These are phyloP conservation scores for Collybia nuda DNA, from an alignment of 768 basidiomycete genomes.

Conservation along the genomic window DNA sequence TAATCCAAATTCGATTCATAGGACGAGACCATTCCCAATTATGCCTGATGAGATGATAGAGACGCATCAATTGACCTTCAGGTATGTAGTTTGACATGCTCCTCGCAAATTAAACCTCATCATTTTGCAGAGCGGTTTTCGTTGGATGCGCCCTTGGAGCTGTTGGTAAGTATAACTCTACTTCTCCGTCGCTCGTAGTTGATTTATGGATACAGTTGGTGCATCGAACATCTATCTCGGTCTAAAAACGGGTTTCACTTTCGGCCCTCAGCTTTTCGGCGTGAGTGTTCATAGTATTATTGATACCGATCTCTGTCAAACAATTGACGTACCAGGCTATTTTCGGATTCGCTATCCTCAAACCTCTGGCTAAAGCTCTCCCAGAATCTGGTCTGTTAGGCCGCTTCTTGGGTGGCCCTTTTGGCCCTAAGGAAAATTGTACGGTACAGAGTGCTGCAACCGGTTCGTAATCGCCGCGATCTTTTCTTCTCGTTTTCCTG, in stretches of 20 bases:
- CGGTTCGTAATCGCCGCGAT: constrained; percentile 23
- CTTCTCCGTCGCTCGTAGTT: not conserved
- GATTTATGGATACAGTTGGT: constrained; percentile 30
- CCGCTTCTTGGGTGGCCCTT: constrained; percentile 49
- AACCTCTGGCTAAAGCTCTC: constrained; percentile 48
- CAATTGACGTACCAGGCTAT: constrained; percentile 29
- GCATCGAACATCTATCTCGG: constrained; percentile 70
- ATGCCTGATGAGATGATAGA: constrained; percentile 47
- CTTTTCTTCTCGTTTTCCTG: constrained; percentile 11
- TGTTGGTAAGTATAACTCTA: constrained; percentile 25
- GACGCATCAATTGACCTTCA: constrained; percentile 51
- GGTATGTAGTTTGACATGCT: constrained; percentile 21
- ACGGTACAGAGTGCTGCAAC: constrained; percentile 61
- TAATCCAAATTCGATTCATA: constrained; percentile 10
- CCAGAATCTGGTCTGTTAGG: constrained; percentile 47
- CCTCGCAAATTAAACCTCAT: not conserved
- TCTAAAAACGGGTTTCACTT: constrained; percentile 67
- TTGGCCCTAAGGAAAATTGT: constrained; percentile 69
- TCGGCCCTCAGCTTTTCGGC: constrained; percentile 63
- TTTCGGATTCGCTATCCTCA: constrained; percentile 61
- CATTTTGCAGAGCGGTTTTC: constrained; percentile 36
- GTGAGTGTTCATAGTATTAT: constrained; percentile 25
- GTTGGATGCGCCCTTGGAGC: constrained; percentile 53
- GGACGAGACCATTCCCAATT: constrained; percentile 52
- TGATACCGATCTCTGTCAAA: constrained; percentile 15